phyloP scores from a whole-genome alignment of 2,329 filamentous ascomycete species.

The Clonostachys sp. region DNA sequence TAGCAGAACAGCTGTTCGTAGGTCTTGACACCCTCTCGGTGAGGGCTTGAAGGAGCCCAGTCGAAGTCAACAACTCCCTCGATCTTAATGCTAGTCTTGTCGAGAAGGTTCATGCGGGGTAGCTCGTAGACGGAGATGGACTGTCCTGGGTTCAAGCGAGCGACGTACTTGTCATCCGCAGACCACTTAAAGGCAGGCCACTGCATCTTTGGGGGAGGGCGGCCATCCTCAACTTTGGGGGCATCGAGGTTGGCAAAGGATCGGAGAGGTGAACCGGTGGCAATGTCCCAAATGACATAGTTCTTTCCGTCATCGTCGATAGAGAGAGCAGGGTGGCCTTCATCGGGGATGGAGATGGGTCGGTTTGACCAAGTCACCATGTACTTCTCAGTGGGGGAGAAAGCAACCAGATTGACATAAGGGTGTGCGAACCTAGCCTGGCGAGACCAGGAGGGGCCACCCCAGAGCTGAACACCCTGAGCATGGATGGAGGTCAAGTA shows the following conservation, averaged over 20 bases:
- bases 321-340: conserved; percentile 75
- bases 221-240: conserved; percentile 53
- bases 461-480: conserved; percentile 97
- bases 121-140: conserved; percentile 90
- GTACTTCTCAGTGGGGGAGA: conserved; percentile 90
- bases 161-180: conserved; percentile 93
- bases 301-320: conserved; percentile 98
- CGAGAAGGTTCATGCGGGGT: conserved; percentile 82
- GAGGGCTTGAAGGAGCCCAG: conserved; percentile 83
- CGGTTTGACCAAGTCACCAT: conserved; percentile 95
- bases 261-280: conserved; percentile 81
- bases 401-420: conserved; percentile 92
- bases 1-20: conserved; percentile 97
- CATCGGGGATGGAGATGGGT: conserved; percentile 87
- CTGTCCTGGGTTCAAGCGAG: conserved; percentile 80
- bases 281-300: conserved; percentile 98
- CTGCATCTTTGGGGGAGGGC: conserved; percentile 78
- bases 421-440: conserved; percentile 93
- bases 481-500: conserved; percentile 92
- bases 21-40: conserved; percentile 78
- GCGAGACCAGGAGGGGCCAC: conserved; percentile 81
- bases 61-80: conserved; percentile 97
- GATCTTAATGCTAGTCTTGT: conserved; percentile 91
- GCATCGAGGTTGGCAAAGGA: conserved; percentile 91
- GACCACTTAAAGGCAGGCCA: conserved; percentile 99